Percentiles rank a stretch among this genome's conserved stretches.
These are phyloP conservation scores for Spinacia oleracea DNA, from an alignment of 179 eudicot species.

Conservation along the genomic window DNA sequence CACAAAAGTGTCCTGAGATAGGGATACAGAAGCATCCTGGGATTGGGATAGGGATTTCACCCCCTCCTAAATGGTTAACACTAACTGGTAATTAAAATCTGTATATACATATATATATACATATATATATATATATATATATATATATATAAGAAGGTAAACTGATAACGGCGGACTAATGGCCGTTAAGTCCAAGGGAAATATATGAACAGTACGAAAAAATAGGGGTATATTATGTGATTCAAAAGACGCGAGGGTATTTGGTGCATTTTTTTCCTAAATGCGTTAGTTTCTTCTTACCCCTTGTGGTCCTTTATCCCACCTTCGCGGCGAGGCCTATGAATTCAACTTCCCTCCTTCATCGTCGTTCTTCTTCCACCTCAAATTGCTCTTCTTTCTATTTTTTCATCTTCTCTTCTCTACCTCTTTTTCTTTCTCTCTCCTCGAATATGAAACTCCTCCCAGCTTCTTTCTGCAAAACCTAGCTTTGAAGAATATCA, in stretches of 20 bases:
- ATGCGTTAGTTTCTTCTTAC: no score
- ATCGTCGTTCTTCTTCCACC: constrained; percentile 16
- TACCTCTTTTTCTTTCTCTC: background rate
- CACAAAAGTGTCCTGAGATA: constrained; percentile 30
- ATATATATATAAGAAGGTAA: no score
- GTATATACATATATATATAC: no score
- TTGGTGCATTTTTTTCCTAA: no score
- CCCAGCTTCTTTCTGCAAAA: background rate
- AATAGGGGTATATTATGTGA: no score
- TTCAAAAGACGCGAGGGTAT: no score
- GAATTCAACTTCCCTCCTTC: constrained; percentile 14
- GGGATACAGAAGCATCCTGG: no score
- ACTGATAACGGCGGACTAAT: no score
- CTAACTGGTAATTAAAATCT: constrained; percentile 27
- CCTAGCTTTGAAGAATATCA: constrained; percentile 7
- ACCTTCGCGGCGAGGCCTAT: background rate
- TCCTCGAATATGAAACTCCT: background rate
- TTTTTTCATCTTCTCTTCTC: constrained; percentile 14
- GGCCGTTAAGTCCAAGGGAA: no score
- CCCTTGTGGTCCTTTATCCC: background rate
- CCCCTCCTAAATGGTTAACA: constrained; percentile 32
- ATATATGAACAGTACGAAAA: no score
- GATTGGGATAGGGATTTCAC: no score
- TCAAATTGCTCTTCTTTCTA: constrained; percentile 18
- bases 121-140: no score